A percentile compares a stretch with the other conserved stretches of the same genome.
These are phyloP conservation scores for Penicillium fimorum DNA, from an alignment of 495 filamentous ascomycete species.

Conservation along the genomic window DNA sequence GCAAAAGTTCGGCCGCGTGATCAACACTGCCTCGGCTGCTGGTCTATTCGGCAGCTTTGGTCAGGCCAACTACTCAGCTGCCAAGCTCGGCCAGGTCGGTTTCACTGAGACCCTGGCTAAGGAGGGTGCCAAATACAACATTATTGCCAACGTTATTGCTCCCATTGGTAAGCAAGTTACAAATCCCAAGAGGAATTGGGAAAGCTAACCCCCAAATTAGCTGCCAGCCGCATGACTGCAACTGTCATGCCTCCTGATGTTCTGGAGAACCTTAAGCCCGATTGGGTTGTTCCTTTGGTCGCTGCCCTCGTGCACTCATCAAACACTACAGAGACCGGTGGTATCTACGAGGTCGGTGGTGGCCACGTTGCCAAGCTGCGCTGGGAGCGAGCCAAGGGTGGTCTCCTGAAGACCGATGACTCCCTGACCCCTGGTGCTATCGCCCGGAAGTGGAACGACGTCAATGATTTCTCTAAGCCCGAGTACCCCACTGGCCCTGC, in stretches of 20 bases:
- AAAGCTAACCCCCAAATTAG: constrained; percentile 35
- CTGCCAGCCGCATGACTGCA: constrained; percentile 94
- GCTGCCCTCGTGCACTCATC: constrained; percentile 86
- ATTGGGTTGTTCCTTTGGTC: constrained; percentile 94
- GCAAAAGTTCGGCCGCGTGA: constrained; percentile 95
- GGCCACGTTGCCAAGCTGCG: constrained; percentile 90
- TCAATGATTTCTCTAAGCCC: constrained; percentile 83
- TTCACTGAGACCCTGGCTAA: constrained; percentile 98
- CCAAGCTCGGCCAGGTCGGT: constrained; percentile 93
- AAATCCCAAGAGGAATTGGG: neutral
- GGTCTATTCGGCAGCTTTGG: constrained; percentile 96
- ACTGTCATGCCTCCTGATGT: constrained; percentile 97
- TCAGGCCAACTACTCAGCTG: constrained; percentile 96
- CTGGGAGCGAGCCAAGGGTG: constrained; percentile 93
- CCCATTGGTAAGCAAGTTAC: constrained; percentile 61
- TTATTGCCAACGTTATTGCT: constrained; percentile 91
- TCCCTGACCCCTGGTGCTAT: constrained; percentile 86
- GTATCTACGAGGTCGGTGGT: constrained; percentile 92
- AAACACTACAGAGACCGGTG: constrained; percentile 79
- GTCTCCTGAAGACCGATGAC: constrained; percentile 84
- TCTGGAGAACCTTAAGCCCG: constrained; percentile 83
- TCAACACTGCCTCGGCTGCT: constrained; percentile 94
- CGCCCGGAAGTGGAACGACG: constrained; percentile 81
- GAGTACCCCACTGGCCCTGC: constrained; percentile 82
- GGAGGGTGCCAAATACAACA: constrained; percentile 98